Percentiles rank a stretch among this genome's conserved stretches.
Conservation (phyloP, 2,329 filamentous ascomycete genomes). For the Plenodomus tracheiphilus region DNA sequence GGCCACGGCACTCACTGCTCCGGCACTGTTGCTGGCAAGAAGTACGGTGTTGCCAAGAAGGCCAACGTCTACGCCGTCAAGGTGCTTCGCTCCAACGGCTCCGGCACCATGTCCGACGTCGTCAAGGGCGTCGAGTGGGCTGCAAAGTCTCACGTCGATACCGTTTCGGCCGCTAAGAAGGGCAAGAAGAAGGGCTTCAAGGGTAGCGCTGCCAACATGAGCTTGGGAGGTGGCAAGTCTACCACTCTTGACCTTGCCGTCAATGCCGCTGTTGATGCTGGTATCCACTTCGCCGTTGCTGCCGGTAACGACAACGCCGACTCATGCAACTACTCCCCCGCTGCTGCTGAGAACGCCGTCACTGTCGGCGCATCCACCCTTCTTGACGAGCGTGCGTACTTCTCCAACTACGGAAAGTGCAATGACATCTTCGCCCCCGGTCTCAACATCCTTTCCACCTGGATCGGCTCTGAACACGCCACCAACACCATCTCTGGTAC, state of each 20-base stretch:
- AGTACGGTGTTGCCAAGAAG: constrained; percentile 99
- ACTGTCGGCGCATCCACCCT: constrained; percentile 95
- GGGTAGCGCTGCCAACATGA: constrained; percentile 99
- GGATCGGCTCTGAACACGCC: constrained; percentile 95
- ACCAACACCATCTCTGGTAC: constrained; percentile 99
- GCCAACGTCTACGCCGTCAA: constrained; percentile 96
- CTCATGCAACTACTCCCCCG: constrained; percentile 98
- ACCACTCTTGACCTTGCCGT: constrained; percentile 87
- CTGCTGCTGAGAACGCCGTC: constrained; percentile 85
- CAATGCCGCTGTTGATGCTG: constrained; percentile 87
- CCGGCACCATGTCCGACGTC: constrained; percentile 97
- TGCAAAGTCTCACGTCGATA: constrained; percentile 74
- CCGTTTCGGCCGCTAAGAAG: constrained; percentile 76
- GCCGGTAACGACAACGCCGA: constrained; percentile 99
- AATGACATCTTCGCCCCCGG: constrained; percentile 99
- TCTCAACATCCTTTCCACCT: constrained; percentile 95
- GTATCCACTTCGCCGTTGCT: constrained; percentile 96
- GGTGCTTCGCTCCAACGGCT: constrained; percentile 95
- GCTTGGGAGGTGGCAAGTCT: constrained; percentile 96
- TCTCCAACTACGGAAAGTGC: constrained; percentile 99
- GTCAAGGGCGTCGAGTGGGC: constrained; percentile 98
- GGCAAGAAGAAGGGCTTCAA: constrained; percentile 97
- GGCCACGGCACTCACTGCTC: constrained; percentile 99
- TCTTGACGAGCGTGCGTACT: constrained; percentile 95
- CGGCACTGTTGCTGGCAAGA: constrained; percentile 95